These are phyloP conservation scores for Dryadomyces quercus-mongolicae DNA, from an alignment of 2,329 filamentous ascomycete genomes.

Conservation along the genomic window DNA sequence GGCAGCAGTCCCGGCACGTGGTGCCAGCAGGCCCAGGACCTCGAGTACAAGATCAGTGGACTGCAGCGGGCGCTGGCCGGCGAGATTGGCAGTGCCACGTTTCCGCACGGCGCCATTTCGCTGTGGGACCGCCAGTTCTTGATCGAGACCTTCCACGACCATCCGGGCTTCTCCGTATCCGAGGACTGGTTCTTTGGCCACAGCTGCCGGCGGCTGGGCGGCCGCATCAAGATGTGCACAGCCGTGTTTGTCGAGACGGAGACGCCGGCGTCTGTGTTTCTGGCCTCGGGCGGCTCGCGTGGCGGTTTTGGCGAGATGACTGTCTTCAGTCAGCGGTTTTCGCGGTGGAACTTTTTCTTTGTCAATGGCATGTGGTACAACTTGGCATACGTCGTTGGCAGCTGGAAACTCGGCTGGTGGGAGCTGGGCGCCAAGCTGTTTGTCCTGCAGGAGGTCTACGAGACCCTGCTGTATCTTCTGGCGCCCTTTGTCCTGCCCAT, in stretches of 20 bases:
- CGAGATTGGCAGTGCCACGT: conserved; percentile 3
- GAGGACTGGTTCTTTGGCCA: conserved; percentile 8
- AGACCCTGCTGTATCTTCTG: conserved; percentile 4
- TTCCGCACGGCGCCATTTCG: conserved; percentile 6
- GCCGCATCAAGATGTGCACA: conserved; percentile 6
- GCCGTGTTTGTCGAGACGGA: conserved; percentile 6
- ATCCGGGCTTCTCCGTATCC: conserved; percentile 5
- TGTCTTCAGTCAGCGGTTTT: conserved; percentile 5
- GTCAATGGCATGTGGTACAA: conserved; percentile 7
- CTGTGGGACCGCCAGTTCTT: conserved; percentile 5
- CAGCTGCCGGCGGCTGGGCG: conserved; percentile 6
- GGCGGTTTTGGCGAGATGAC: conserved; percentile 8
- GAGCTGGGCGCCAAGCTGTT: conserved; percentile 6
- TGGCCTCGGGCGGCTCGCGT: neutral
- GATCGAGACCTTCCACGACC: conserved; percentile 3
- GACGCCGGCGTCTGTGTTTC: conserved; percentile 2
- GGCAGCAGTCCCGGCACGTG: neutral
- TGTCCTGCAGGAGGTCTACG: conserved; percentile 6
- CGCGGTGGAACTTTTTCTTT: conserved; percentile 6
- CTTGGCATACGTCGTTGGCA: conserved; percentile 3
- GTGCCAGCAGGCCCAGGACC: conserved; percentile 7
- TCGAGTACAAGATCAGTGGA: conserved; percentile 7
- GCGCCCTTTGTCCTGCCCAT: conserved; percentile 6
- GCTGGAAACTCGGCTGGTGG: conserved; percentile 5
- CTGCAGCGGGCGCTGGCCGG: conserved; percentile 5